A percentile compares a stretch with the other conserved stretches of the same genome.
phyloP scores from a whole-genome alignment of 1,284 basidiomycete genomes.

The Cystobasidiaceae sp. region DNA sequence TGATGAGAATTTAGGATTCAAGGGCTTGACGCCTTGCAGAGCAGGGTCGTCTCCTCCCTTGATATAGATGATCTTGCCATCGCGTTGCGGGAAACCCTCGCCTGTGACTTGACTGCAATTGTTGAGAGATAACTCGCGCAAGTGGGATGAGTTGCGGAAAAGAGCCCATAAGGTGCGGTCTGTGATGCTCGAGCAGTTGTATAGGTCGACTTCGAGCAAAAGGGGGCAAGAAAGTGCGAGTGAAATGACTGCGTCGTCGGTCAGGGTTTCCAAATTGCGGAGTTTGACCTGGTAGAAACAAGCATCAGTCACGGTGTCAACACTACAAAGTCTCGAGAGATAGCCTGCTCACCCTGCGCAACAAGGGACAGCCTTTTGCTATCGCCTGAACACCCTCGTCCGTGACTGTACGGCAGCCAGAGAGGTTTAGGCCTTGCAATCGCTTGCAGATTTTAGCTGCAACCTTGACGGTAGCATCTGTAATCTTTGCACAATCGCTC shows the following conservation, averaged over 20 bases:
- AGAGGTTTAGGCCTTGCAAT: conserved; percentile 88
- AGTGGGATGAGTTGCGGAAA: conserved; percentile 70
- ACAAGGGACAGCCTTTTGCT: conserved; percentile 65
- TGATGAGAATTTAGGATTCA: conserved; percentile 31
- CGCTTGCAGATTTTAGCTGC: conserved; percentile 67
- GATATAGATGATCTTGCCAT: conserved; percentile 36
- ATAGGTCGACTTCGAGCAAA: conserved; percentile 89
- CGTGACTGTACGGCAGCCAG: conserved; percentile 74
- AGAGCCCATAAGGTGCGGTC: conserved; percentile 75
- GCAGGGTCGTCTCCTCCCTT: conserved; percentile 52
- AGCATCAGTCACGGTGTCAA: no score
- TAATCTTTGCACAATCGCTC: conserved; percentile 64
- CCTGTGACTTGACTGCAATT: conserved; percentile 76
- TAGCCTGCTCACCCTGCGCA: conserved; percentile 56
- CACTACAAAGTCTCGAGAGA: not conserved
- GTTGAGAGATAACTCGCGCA: conserved; percentile 86
- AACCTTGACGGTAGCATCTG: conserved; percentile 64
- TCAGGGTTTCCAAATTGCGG: conserved; percentile 67
- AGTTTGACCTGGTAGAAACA: conserved; percentile 66
- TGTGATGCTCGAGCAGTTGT: conserved; percentile 72
- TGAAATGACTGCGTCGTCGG: conserved; percentile 70
- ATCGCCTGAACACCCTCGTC: conserved; percentile 72
- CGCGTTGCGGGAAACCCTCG: conserved; percentile 68
- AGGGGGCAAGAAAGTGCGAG: conserved; percentile 78
- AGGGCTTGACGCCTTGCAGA: conserved; percentile 54